phyloP scores from a whole-genome alignment of 768 basidiomycete species.

The Pleurotus giganteus region DNA sequence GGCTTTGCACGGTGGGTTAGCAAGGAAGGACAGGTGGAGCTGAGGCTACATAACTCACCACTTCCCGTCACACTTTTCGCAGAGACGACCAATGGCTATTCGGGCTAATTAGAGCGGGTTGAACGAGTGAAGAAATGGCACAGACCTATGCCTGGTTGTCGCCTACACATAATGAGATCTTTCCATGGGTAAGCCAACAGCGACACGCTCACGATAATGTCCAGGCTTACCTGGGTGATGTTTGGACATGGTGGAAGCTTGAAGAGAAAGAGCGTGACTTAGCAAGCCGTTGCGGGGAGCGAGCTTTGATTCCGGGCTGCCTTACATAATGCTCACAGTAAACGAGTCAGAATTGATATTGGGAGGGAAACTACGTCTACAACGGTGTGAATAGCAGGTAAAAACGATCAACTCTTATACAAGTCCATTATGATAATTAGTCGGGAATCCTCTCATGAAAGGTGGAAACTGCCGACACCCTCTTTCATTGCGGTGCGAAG shows the following conservation, averaged over 20 bases:
- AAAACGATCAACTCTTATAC: constrained; percentile 12
- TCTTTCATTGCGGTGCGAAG: constrained; percentile 84
- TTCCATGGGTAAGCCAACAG: constrained; percentile 6
- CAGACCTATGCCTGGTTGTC: constrained; percentile 95
- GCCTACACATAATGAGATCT: constrained; percentile 99
- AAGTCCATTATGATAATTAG: constrained; percentile 12
- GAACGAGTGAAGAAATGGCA: constrained; percentile 15
- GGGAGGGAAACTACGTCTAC: not conserved
- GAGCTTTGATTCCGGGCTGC: not conserved
- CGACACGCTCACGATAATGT: not conserved
- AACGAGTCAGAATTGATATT: not conserved
- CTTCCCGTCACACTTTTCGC: constrained; percentile 99
- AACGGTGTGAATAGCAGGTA: constrained; percentile 8
- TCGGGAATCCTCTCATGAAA: constrained; percentile 59
- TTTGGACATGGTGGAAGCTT: constrained; percentile 66
- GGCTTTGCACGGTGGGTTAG: constrained; percentile 45
- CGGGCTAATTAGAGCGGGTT: too few species aligned
- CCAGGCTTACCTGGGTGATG: constrained; percentile 73
- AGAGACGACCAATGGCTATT: constrained; percentile 98
- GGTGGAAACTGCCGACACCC: constrained; percentile 95
- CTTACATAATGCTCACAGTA: not conserved
- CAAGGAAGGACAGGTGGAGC: not conserved
- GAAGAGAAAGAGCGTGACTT: too few species aligned
- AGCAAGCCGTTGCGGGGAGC: not conserved
- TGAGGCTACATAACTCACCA: constrained; percentile 60